phyloP scores from a whole-genome alignment of 2,329 filamentous ascomycete species.

The Arthrinium puccinioides region DNA sequence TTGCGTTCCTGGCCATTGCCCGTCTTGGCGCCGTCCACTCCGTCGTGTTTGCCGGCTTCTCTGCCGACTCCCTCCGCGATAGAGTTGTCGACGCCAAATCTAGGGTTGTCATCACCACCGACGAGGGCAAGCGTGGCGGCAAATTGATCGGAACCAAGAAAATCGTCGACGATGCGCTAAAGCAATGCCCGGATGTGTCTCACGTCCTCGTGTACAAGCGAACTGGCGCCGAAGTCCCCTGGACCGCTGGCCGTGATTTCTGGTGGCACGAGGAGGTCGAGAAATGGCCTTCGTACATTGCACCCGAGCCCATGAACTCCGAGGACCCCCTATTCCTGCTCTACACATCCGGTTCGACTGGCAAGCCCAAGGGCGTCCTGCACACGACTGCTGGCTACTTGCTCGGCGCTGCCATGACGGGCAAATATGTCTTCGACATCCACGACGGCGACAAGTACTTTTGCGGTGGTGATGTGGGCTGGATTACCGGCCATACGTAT shows the following conservation, averaged over 20 bases:
- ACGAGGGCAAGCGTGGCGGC: slow-evolving; percentile 96
- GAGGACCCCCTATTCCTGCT: slow-evolving; percentile 97
- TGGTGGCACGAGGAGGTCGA: slow-evolving; percentile 99
- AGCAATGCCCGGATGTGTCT: slow-evolving; percentile 85
- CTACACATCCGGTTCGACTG: slow-evolving; percentile 95
- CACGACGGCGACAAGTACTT: slow-evolving; percentile 92
- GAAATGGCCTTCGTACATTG: slow-evolving; percentile 90
- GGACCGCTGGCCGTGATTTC: slow-evolving; percentile 79
- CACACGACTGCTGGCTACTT: slow-evolving; percentile 95
- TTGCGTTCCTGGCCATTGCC: slow-evolving; percentile 83
- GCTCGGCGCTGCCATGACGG: slow-evolving; percentile 85
- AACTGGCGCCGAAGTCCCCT: slow-evolving; percentile 86
- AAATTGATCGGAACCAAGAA: slow-evolving; percentile 98
- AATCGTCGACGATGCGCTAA: slow-evolving; percentile 95
- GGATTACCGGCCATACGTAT: slow-evolving; percentile 98
- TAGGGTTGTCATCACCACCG: slow-evolving; percentile 92
- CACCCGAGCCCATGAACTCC: slow-evolving; percentile 81
- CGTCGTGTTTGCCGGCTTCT: slow-evolving; percentile 96
- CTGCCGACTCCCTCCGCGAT: slow-evolving; percentile 89
- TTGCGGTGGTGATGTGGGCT: slow-evolving; percentile 96
- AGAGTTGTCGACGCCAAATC: slow-evolving; percentile 86
- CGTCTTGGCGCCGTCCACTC: slow-evolving; percentile 96
- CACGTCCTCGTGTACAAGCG: slow-evolving; percentile 90
- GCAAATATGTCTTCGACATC: slow-evolving; percentile 98
- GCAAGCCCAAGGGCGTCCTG: slow-evolving; percentile 98